These are phyloP conservation scores for Echinochloa phyllopogon DNA, from an alignment of 176 grass and related monocot genomes.

Conservation along the genomic window DNA sequence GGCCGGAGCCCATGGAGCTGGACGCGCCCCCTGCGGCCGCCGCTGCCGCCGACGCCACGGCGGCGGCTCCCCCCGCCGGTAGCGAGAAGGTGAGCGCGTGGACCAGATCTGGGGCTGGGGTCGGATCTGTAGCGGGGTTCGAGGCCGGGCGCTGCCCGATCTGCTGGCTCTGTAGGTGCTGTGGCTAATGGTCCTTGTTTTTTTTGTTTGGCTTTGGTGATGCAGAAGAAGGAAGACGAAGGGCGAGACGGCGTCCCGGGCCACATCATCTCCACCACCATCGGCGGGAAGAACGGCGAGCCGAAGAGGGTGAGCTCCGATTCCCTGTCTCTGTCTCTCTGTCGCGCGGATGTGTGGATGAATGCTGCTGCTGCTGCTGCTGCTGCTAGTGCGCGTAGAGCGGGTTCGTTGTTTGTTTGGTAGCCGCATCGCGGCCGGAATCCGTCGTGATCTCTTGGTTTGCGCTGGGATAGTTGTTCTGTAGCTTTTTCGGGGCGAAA, in stretches of 20 bases:
- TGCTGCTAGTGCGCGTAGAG: not conserved
- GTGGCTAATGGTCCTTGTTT: conserved; percentile 46
- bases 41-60: not conserved
- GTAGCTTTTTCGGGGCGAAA: not conserved
- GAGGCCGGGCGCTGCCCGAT: not conserved
- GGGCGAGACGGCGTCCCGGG: conserved; percentile 75
- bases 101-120: conserved; percentile 42
- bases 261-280: conserved; percentile 98
- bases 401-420: not conserved
- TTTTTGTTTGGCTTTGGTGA: not conserved
- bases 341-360: not conserved
- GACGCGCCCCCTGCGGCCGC: conserved; percentile 28
- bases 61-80: not conserved
- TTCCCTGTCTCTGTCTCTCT: not conserved
- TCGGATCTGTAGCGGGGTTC: conserved; percentile 19
- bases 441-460: not conserved
- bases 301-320: conserved; percentile 75
- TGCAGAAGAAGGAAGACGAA: conserved; percentile 47
- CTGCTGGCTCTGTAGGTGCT: not conserved
- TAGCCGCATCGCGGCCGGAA: not conserved
- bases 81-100: conserved; percentile 33
- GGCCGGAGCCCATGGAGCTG: conserved; percentile 56
- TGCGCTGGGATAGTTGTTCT: not conserved
- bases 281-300: conserved; percentile 98
- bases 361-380: conserved; percentile 40